Conservation (phyloP, 2,329 filamentous ascomycete species). For the Juglanconis sp. region DNA sequence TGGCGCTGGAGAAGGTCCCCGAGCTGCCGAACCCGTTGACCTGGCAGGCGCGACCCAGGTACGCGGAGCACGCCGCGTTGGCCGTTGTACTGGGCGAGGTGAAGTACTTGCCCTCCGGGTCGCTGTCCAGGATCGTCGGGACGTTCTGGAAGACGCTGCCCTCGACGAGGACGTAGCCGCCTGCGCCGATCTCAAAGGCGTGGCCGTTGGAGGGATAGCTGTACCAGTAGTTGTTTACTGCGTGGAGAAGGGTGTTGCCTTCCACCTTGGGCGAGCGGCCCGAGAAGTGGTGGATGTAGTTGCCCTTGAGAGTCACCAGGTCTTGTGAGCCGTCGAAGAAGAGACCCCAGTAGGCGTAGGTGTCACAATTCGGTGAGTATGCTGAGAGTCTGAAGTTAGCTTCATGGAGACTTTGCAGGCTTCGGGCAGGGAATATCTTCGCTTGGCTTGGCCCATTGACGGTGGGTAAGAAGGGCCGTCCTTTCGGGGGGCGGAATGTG, state of each 20-base stretch:
- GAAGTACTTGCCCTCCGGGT: constrained; percentile 21
- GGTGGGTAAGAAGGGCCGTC: too few species aligned
- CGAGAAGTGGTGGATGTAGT: constrained; percentile 58
- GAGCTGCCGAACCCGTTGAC: constrained; percentile 36
- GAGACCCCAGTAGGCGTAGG: constrained; percentile 58
- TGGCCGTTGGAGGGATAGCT: constrained; percentile 48
- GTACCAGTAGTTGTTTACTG: constrained; percentile 59
- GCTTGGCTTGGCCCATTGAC: too few species aligned
- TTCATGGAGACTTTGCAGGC: neutral
- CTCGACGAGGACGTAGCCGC: constrained; percentile 48
- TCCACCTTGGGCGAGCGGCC: constrained; percentile 57
- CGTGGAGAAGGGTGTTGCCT: constrained; percentile 54
- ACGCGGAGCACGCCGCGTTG: constrained; percentile 39
- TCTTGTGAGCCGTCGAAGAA: constrained; percentile 57
- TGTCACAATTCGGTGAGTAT: constrained; percentile 57
- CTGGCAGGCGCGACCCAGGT: constrained; percentile 49
- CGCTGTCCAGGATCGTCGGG: constrained; percentile 35
- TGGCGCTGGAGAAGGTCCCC: constrained; percentile 7
- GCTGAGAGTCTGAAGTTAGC: constrained; percentile 26
- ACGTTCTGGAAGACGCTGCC: constrained; percentile 59
- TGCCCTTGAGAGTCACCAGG: constrained; percentile 55
- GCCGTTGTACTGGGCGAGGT: constrained; percentile 23
- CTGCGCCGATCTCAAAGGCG: constrained; percentile 51
- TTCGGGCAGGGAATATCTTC: neutral
- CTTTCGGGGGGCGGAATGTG: too few species aligned